Percentiles rank a stretch among this genome's conserved stretches.
Evolutionary conservation across 2,329 filamentous ascomycete genomes (phyloP).

Genomic region (Rhinocladiella mackenziei): DNA sequence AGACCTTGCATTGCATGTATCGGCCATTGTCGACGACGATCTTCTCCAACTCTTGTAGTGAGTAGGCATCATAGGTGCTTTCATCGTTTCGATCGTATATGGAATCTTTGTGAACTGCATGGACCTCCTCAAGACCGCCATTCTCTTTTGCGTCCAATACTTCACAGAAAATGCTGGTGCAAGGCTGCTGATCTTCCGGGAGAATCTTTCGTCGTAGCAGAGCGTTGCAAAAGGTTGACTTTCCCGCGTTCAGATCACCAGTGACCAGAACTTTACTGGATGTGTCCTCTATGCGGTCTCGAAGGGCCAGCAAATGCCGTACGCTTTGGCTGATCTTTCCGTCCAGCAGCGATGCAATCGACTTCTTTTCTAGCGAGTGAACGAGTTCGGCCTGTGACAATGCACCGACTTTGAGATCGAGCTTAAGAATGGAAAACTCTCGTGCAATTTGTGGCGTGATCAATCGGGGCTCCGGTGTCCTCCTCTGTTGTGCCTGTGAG

Average conservation of each 20-base stretch:
- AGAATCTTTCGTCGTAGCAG: constrained; percentile 84
- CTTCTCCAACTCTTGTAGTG: constrained; percentile 72
- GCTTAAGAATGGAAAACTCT: constrained; percentile 90
- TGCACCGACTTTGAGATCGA: constrained; percentile 86
- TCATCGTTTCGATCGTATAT: constrained; percentile 86
- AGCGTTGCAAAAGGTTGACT: constrained; percentile 99
- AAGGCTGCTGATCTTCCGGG: constrained; percentile 95
- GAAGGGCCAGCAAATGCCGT: constrained; percentile 78
- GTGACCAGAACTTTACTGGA: constrained; percentile 96
- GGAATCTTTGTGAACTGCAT: constrained; percentile 79
- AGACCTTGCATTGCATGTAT: constrained; percentile 95
- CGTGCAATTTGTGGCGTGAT: constrained; percentile 90
- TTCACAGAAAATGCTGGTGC: constrained; percentile 97
- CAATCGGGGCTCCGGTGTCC: constrained; percentile 68
- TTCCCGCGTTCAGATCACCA: constrained; percentile 93
- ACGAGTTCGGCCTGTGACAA: constrained; percentile 85
- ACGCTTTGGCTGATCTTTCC: constrained; percentile 93
- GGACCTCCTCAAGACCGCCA: constrained; percentile 85
- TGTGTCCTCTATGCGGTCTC: constrained; percentile 94
- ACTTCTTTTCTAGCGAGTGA: constrained; percentile 87
- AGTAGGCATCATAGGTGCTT: constrained; percentile 85
- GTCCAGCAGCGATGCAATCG: constrained; percentile 84
- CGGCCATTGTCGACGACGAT: constrained; percentile 84
- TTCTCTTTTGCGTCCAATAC: constrained; percentile 92
- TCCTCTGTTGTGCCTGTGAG: constrained; percentile 60